Evolutionary conservation across 805 yeast genomes (phyloP), one percentile per base, ranked within the genome.

Genomic region (Candida awuae): DNA sequence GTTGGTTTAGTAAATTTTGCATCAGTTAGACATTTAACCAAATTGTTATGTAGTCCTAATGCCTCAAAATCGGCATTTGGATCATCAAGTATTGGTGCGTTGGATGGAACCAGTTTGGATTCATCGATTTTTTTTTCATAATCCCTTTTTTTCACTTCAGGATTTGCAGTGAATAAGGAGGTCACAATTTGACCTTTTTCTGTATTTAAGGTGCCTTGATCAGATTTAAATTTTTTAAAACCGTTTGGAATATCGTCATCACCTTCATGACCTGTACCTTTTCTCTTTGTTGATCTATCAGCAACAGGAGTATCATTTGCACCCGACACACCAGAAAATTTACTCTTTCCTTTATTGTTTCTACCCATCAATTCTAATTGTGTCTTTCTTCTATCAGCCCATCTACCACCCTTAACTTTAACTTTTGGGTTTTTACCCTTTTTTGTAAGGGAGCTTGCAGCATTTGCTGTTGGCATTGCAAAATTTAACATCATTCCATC

Each of bases 401-500:
- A 85, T 47, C 71, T 71, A 13, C 94, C 95, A 27, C 90, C 90
- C 2, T 72, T 65, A 2, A 77, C 52, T 70, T 76, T 29, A 47
- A 46, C 39, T 17, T 45, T 27, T 34, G 47, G 22, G 41, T 51
- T 41, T 47, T 45, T 6, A 10, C 31, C 19, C 16, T 42, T 38
- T 20, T 35, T 29, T 9, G 63, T 47, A 2, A 9, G 19, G 3
- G 54, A 42, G 20, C 50, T 46, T 10, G 50, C 54, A 12, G 29
- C 13, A 20, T 13, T 13, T 50, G 44, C 32, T 46, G 49, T 43
- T 8, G 59, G 55, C 9, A 48, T 53, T 21, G 80, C 72, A 53
- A 90, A 80, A 56, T 90, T 90, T 52, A 90, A 57, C 51, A 88
- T 61, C 61, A 88, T 52, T 3, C 84, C 85, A 58, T 80, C 92